Percentiles rank a stretch among this genome's conserved stretches.
phyloP scores from a whole-genome alignment of 352 stramenopile species.

The Phytophthora sojae region DNA sequence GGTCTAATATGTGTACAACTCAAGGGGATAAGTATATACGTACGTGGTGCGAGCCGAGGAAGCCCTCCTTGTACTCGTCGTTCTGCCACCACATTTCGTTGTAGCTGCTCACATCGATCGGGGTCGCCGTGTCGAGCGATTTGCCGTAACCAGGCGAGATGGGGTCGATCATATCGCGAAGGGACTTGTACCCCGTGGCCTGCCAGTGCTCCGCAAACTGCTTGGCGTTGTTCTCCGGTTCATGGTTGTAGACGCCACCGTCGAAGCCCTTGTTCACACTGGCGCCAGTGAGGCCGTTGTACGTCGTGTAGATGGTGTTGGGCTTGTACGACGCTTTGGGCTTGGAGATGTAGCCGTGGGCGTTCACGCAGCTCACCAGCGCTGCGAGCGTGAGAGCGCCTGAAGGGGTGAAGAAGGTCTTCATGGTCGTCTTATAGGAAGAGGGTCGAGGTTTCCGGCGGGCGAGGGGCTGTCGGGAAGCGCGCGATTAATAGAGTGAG shows the following conservation, averaged over 20 bases:
- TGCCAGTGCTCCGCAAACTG: constrained; percentile 41
- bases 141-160: constrained; percentile 40
- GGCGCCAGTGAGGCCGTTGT: constrained; percentile 31
- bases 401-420: constrained; percentile 10
- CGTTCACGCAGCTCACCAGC: constrained; percentile 16
- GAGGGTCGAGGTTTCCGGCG: background rate
- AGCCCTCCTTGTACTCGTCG: constrained; percentile 48
- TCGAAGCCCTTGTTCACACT: constrained; percentile 43
- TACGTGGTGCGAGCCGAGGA: constrained; percentile 53
- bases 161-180: constrained; percentile 49
- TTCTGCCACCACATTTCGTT: constrained; percentile 50
- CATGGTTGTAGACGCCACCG: constrained; percentile 40
- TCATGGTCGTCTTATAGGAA: constrained; percentile 13
- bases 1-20: no score
- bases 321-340: constrained; percentile 38
- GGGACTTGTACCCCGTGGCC: constrained; percentile 39
- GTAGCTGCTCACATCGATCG: constrained; percentile 43
- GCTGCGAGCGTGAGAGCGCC: constrained; percentile 17
- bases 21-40: constrained; percentile 2
- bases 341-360: constrained; percentile 33
- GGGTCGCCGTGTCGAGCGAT: constrained; percentile 29
- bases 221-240: constrained; percentile 42
- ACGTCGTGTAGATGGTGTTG: constrained; percentile 34
- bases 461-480: background rate
- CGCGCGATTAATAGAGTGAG: constrained; percentile 7